phyloP scores from a whole-genome alignment of 1,284 basidiomycete species.

The Stereum hirsutum region DNA sequence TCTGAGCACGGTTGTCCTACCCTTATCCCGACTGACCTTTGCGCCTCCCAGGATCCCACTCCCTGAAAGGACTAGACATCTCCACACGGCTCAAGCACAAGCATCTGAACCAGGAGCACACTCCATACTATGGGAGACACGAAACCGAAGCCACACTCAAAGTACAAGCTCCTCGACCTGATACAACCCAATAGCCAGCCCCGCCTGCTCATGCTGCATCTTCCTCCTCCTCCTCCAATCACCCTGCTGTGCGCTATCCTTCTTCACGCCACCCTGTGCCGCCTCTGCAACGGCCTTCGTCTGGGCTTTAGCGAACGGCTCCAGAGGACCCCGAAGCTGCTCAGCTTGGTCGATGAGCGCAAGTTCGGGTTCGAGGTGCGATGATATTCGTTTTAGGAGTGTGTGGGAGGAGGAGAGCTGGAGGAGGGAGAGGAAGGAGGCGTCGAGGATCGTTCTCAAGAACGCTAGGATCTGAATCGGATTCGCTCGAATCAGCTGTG shows the following conservation, averaged over 20 bases:
- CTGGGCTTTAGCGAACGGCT: conserved; percentile 48
- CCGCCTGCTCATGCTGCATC: conserved; percentile 39
- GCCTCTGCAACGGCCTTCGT: conserved; percentile 32
- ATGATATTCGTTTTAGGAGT: conserved; percentile 37
- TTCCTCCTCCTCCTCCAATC: conserved; percentile 55
- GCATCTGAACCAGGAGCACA: too few species aligned
- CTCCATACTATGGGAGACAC: too few species aligned
- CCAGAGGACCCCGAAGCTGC: conserved; percentile 47
- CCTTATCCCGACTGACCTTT: too few species aligned
- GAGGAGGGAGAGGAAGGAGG: conserved; percentile 56
- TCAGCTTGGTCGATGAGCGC: conserved; percentile 37
- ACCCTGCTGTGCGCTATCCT: conserved; percentile 27
- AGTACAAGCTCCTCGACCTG: conserved; percentile 56
- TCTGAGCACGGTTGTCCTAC: too few species aligned
- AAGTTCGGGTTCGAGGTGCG: conserved; percentile 46
- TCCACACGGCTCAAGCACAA: too few species aligned
- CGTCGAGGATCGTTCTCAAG: conserved; percentile 55
- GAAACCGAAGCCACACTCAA: too few species aligned
- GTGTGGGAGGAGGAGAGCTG: conserved; percentile 47
- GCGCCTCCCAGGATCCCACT: too few species aligned
- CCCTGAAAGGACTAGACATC: too few species aligned
- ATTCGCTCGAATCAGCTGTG: neutral
- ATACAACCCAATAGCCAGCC: conserved; percentile 52
- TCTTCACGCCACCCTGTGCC: conserved; percentile 13
- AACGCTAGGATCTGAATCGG: conserved; percentile 41